phyloP scores from a whole-genome alignment of 306 rosid genomes.

The Ormosia semicastrata region DNA sequence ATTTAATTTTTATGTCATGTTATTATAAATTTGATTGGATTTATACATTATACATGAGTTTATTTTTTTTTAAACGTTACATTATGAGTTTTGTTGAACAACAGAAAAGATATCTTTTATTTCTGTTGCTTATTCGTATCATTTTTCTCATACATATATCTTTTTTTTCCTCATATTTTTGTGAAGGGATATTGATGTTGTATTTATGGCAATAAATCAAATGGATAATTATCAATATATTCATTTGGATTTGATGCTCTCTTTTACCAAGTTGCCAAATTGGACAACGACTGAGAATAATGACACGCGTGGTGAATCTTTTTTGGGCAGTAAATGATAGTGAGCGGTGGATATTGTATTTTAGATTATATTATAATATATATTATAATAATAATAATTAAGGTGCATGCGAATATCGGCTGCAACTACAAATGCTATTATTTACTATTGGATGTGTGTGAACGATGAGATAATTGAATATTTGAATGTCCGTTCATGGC shows the following conservation, averaged over 20 bases:
- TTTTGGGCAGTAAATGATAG: not conserved
- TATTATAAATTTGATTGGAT: not conserved
- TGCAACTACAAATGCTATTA: not conserved
- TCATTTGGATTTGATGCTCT: slow-evolving; percentile 5
- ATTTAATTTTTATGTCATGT: not conserved
- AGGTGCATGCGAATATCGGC: not conserved
- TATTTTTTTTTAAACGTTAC: not conserved
- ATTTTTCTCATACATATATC: not conserved
- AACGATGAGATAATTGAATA: not conserved
- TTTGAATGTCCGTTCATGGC: not conserved
- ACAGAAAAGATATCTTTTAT: too few species aligned
- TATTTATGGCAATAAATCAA: not conserved
- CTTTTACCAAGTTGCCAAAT: slow-evolving; percentile 29
- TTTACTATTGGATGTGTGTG: not conserved
- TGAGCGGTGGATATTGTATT: not conserved
- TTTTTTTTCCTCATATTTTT: not conserved
- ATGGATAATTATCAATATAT: slow-evolving; percentile 22
- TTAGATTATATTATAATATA: not conserved
- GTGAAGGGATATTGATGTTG: not conserved
- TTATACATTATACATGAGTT: too few species aligned
- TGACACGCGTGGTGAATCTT: not conserved
- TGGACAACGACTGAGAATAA: slow-evolving; percentile 23
- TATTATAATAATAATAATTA: not conserved
- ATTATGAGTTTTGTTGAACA: not conserved
- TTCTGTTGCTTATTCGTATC: not conserved